Conservation (phyloP, 1,139 yeast genomes). For the Sugiyamaella castrensis region DNA sequence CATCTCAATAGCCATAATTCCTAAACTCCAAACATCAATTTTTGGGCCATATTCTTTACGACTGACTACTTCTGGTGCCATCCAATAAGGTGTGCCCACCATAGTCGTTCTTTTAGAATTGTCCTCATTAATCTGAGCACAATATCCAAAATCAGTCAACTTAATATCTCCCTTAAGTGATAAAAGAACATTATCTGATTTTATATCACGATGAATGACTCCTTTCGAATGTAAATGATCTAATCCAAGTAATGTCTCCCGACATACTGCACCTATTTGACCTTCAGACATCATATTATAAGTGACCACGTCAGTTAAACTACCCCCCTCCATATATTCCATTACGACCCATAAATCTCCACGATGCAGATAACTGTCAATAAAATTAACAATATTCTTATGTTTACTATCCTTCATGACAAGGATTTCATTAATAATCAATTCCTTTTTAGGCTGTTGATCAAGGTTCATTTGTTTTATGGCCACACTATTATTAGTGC, state of each 20-base stretch:
- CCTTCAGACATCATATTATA: slow-evolving; percentile 94
- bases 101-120: slow-evolving; percentile 88
- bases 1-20: slow-evolving; percentile 98
- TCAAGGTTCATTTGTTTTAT: slow-evolving; percentile 94
- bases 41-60: slow-evolving; percentile 95
- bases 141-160: slow-evolving; percentile 72
- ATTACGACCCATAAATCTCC: slow-evolving; percentile 88
- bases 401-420: slow-evolving; percentile 95
- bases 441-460: slow-evolving; percentile 90
- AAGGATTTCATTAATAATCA: slow-evolving; percentile 87
- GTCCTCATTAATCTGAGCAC: slow-evolving; percentile 91
- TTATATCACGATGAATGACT: slow-evolving; percentile 93
- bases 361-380: slow-evolving; percentile 73
- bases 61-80: slow-evolving; percentile 98
- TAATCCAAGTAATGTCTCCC: slow-evolving; percentile 84
- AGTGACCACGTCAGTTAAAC: slow-evolving; percentile 91
- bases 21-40: slow-evolving; percentile 96
- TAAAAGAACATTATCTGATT: slow-evolving; percentile 85
- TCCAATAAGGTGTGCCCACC: slow-evolving; percentile 99
- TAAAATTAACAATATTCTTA: slow-evolving; percentile 86
- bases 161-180: slow-evolving; percentile 85
- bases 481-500: slow-evolving; percentile 69
- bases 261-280: slow-evolving; percentile 95
- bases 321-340: slow-evolving; percentile 99
- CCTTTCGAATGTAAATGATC: slow-evolving; percentile 89